A percentile compares a stretch with the other conserved stretches of the same genome.
These are phyloP conservation scores for Cutaneotrichosporon arboriforme DNA, from an alignment of 1,284 basidiomycete genomes.

Conservation along the genomic window DNA sequence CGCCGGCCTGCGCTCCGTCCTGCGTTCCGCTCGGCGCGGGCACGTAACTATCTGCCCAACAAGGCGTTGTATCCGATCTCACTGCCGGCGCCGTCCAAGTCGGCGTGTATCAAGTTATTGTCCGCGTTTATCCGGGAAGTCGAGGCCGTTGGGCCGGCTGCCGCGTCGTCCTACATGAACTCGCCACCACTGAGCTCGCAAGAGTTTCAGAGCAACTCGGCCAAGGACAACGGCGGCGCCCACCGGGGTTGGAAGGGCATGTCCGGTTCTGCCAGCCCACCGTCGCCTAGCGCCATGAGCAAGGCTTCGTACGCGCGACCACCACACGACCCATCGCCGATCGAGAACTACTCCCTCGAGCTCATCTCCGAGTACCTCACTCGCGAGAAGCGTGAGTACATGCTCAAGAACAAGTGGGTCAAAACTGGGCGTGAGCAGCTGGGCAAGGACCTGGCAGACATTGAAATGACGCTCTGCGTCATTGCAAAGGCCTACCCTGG, in stretches of 20 bases:
- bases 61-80: constrained; percentile 31
- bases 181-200: background rate
- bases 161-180: constrained; percentile 13
- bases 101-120: constrained; percentile 37
- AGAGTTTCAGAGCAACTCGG: background rate
- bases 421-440: constrained; percentile 42
- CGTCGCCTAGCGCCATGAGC: background rate
- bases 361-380: constrained; percentile 43
- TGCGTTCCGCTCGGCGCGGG: constrained; percentile 43
- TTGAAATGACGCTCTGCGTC: constrained; percentile 38
- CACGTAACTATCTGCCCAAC: constrained; percentile 32
- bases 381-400: constrained; percentile 47
- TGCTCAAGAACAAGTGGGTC: constrained; percentile 45
- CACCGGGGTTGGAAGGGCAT: background rate
- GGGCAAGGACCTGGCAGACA: constrained; percentile 44
- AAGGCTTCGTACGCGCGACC: background rate
- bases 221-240: background rate
- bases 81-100: constrained; percentile 43
- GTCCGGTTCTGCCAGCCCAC: background rate
- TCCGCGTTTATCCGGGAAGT: constrained; percentile 27
- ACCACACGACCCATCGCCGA: constrained; percentile 21
- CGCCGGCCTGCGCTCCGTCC: constrained; percentile 40
- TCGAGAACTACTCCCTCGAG: constrained; percentile 41
- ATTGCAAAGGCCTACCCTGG: constrained; percentile 21
- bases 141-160: constrained; percentile 22